A percentile compares a stretch with the other conserved stretches of the same genome.
Conservation (phyloP, 306 rosid genomes). For the Inga oerstediana region DNA sequence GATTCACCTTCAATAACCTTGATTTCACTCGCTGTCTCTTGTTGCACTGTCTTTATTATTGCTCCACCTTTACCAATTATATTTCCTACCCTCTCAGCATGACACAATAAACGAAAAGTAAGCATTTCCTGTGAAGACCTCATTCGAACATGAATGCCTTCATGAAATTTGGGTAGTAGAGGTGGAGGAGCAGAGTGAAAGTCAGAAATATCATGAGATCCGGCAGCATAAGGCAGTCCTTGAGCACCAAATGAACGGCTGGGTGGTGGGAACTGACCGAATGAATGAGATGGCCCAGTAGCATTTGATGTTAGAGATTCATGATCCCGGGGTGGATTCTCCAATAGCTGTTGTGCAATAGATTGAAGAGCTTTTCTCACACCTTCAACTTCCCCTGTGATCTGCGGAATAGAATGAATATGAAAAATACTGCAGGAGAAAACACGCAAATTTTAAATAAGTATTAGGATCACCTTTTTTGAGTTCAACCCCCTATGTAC, state of each 20-base stretch:
- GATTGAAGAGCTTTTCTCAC: conserved; percentile 83
- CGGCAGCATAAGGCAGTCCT: conserved; percentile 51
- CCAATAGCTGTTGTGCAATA: conserved; percentile 76
- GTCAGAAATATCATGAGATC: conserved; percentile 54
- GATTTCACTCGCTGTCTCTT: conserved; percentile 87
- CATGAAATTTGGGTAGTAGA: conserved; percentile 60
- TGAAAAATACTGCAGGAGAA: conserved; percentile 22
- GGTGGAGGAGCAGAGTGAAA: conserved; percentile 56
- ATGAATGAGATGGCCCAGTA: conserved; percentile 57
- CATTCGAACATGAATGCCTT: conserved; percentile 63
- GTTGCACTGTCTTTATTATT: conserved; percentile 65
- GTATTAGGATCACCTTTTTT: not conserved
- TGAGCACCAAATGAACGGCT: conserved; percentile 51
- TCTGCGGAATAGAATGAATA: conserved; percentile 53
- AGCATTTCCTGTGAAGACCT: conserved; percentile 66
- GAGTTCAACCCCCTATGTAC: conserved; percentile 1
- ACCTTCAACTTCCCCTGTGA: conserved; percentile 72
- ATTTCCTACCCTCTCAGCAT: conserved; percentile 76
- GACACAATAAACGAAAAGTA: conserved; percentile 79
- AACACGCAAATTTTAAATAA: conserved; percentile 4
- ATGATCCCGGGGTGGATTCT: conserved; percentile 60
- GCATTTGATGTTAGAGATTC: conserved; percentile 47
- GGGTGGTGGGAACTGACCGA: conserved; percentile 45
- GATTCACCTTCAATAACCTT: conserved; percentile 69
- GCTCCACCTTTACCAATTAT: conserved; percentile 94